A percentile compares a stretch with the other conserved stretches of the same genome.
phyloP scores from a whole-genome alignment of 208 protist species.

The Crithidia bombi region DNA sequence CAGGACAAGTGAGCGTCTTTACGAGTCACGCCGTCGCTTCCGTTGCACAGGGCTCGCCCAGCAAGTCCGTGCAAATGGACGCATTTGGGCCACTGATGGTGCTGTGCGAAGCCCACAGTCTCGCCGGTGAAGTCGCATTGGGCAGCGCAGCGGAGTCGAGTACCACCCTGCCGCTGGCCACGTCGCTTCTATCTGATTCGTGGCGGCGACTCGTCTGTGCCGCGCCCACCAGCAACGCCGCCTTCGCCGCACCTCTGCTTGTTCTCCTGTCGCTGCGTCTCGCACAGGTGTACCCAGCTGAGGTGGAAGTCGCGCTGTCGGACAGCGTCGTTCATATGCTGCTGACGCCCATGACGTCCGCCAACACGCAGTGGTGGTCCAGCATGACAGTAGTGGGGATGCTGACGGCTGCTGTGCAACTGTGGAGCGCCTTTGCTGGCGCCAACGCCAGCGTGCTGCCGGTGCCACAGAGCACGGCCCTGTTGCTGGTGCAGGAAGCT shows the following conservation, averaged over 20 bases:
- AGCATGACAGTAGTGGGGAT: constrained; percentile 14
- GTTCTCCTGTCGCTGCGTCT: constrained; percentile 26
- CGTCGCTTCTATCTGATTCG: constrained; percentile 54
- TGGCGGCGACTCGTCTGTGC: constrained; percentile 26
- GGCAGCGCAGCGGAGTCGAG: background rate
- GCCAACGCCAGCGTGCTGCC: background rate
- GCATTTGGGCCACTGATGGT: constrained; percentile 32
- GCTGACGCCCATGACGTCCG: constrained; percentile 27
- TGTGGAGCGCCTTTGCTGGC: constrained; percentile 21
- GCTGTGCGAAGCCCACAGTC: constrained; percentile 38
- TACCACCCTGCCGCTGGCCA: constrained; percentile 55
- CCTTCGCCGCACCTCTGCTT: constrained; percentile 12
- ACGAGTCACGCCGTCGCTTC: constrained; percentile 32
- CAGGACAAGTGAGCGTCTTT: constrained; percentile 35
- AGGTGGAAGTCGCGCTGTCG: constrained; percentile 28
- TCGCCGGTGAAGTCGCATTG: constrained; percentile 1
- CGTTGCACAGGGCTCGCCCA: constrained; percentile 9
- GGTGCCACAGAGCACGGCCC: constrained; percentile 23
- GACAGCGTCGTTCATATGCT: constrained; percentile 23
- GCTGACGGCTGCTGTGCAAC: constrained; percentile 26
- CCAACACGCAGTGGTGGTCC: constrained; percentile 31
- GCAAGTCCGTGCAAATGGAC: constrained; percentile 12
- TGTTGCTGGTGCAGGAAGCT: constrained; percentile 30
- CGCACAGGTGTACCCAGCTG: constrained; percentile 18
- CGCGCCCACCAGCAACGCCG: constrained; percentile 2